phyloP scores from a whole-genome alignment of 495 filamentous ascomycete genomes.

The Mycothermus thermophilus region DNA sequence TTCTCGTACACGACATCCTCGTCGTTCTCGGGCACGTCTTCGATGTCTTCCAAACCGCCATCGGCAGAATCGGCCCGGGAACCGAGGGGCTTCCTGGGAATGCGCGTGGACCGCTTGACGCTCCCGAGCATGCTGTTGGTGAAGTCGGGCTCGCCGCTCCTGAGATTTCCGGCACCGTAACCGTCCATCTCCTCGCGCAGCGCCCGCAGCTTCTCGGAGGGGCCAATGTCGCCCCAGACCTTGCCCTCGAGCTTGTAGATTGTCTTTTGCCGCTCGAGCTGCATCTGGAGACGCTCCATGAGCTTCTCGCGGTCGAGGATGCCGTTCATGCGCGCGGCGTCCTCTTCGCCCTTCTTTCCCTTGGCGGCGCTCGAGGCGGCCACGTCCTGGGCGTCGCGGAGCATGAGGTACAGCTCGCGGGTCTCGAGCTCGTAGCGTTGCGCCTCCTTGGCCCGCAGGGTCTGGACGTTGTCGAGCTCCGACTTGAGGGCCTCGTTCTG shows the following conservation, averaged over 20 bases:
- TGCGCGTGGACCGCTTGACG: constrained; percentile 37
- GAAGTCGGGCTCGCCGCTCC: constrained; percentile 21
- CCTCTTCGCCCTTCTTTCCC: constrained; percentile 42
- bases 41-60: constrained; percentile 25
- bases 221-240: constrained; percentile 75
- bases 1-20: constrained; percentile 47
- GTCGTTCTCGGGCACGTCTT: constrained; percentile 29
- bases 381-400: constrained; percentile 92
- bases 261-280: constrained; percentile 92
- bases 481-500: constrained; percentile 78
- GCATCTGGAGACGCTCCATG: constrained; percentile 84
- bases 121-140: constrained; percentile 51
- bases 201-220: constrained; percentile 83
- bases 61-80: constrained; percentile 26
- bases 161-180: constrained; percentile 22
- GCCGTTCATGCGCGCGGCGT: constrained; percentile 71
- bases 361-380: constrained; percentile 77
- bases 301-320: constrained; percentile 85
- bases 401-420: constrained; percentile 93
- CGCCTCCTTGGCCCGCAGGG: constrained; percentile 76
- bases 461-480: constrained; percentile 76
- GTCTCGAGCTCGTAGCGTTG: constrained; percentile 94
- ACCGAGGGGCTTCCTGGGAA: constrained; percentile 39
- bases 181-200: constrained; percentile 91
- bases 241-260: constrained; percentile 95